A percentile compares a stretch with the other conserved stretches of the same genome.
phyloP scores from a whole-genome alignment of 768 basidiomycete genomes.

The Mycena indigotica region DNA sequence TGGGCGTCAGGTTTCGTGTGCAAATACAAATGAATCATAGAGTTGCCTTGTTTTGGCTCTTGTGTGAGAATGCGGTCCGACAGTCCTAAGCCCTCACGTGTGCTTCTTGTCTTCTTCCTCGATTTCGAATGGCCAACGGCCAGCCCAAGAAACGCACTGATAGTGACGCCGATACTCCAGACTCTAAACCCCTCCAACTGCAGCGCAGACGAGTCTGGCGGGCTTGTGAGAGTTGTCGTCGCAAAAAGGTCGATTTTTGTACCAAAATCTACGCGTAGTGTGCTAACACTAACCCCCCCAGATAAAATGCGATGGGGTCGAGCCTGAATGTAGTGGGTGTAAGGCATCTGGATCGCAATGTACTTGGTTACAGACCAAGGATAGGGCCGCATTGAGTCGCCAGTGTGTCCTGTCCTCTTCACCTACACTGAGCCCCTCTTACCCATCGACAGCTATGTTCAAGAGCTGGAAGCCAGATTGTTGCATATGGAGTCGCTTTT shows the following conservation, averaged over 20 bases:
- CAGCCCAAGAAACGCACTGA: slow-evolving; percentile 71
- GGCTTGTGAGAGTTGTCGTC: slow-evolving; percentile 88
- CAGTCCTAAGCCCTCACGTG: slow-evolving; percentile 2
- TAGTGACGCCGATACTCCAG: slow-evolving; percentile 57
- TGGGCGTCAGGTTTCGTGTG: not conserved
- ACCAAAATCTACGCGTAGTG: not conserved
- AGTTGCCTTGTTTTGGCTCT: not conserved
- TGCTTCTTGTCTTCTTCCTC: slow-evolving; percentile 26
- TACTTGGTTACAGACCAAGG: slow-evolving; percentile 90
- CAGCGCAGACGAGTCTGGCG: slow-evolving; percentile 84
- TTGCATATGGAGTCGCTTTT: slow-evolving; percentile 90
- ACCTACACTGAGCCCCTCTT: slow-evolving; percentile 4
- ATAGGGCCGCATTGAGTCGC: slow-evolving; percentile 85
- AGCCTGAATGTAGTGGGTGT: slow-evolving; percentile 86
- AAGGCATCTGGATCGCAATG: slow-evolving; percentile 72
- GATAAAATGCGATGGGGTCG: slow-evolving; percentile 84
- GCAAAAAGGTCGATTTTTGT: slow-evolving; percentile 55
- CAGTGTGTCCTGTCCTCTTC: slow-evolving; percentile 58
- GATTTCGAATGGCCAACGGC: slow-evolving; percentile 20
- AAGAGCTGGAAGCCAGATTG: slow-evolving; percentile 85
- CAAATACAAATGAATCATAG: no score
- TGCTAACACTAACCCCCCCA: not conserved
- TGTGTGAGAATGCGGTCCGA: slow-evolving; percentile 10
- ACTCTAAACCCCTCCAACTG: slow-evolving; percentile 76
- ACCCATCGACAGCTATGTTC: slow-evolving; percentile 69